phyloP scores from a whole-genome alignment of 2,329 filamentous ascomycete species.

The Aspergillus pseudoterreus region DNA sequence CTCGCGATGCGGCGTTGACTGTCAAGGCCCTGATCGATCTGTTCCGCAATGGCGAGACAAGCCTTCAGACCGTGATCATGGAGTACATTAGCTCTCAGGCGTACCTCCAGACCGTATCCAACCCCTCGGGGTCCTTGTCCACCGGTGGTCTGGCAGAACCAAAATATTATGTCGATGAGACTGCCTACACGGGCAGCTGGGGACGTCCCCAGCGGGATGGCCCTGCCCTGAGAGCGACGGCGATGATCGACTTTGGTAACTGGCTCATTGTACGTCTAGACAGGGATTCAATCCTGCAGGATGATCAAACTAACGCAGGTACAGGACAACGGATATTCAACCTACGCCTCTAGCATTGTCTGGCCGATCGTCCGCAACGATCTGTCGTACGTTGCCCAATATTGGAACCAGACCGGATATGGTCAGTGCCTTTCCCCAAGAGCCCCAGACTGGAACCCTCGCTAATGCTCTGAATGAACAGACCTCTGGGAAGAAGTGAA shows the following conservation, averaged over 20 bases:
- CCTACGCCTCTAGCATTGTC: constrained; percentile 53
- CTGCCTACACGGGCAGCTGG: constrained; percentile 62
- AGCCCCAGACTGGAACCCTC: background rate
- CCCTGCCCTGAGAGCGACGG: constrained; percentile 70
- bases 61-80: constrained; percentile 60
- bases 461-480: constrained; percentile 6
- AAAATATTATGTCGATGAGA: constrained; percentile 66
- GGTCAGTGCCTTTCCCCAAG: constrained; percentile 29
- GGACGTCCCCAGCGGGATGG: constrained; percentile 78
- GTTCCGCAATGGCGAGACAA: constrained; percentile 58
- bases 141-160: constrained; percentile 64
- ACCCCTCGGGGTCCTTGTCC: constrained; percentile 62
- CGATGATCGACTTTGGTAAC: constrained; percentile 68
- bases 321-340: constrained; percentile 52
- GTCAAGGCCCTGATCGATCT: constrained; percentile 68
- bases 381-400: constrained; percentile 60
- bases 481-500: constrained; percentile 79
- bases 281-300: too few species aligned
- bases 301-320: background rate
- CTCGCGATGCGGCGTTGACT: constrained; percentile 66
- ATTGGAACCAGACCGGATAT: constrained; percentile 57
- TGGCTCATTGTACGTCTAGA: constrained; percentile 56
- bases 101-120: constrained; percentile 61
- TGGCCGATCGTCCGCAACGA: constrained; percentile 78
- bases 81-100: constrained; percentile 68